Evolutionary conservation across 345 rosid species (phyloP).

Genomic region (Rhodamnia argentea): DNA sequence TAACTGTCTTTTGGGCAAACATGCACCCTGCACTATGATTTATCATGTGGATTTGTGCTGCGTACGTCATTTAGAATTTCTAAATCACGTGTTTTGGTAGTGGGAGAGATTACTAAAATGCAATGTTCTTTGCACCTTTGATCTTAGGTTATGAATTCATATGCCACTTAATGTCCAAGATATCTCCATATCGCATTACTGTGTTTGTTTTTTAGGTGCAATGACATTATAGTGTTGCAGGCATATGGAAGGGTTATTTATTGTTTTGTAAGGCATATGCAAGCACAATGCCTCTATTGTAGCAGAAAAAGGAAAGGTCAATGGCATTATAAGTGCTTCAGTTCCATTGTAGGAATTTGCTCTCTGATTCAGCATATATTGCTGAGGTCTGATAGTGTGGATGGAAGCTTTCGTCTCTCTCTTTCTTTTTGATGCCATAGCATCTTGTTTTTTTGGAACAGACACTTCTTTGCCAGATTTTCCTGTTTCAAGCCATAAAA

Average conservation of each 20-base stretch:
- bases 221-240: slow-evolving; percentile 1
- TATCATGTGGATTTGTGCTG: not conserved
- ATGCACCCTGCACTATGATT: not conserved
- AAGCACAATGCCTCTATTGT: not conserved
- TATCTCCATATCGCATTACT: not conserved
- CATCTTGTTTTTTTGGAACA: not conserved
- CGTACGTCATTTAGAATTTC: not conserved
- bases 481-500: not conserved
- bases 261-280: not conserved
- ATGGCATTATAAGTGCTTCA: not conserved
- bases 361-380: not conserved
- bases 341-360: not conserved
- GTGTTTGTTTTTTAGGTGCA: not conserved
- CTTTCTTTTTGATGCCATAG: not conserved
- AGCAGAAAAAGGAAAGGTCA: not conserved
- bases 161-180: not conserved
- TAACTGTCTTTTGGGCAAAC: not conserved
- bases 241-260: not conserved
- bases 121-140: not conserved
- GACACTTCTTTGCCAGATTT: not conserved
- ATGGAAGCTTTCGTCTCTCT: not conserved
- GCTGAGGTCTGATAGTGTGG: not conserved
- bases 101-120: not conserved
- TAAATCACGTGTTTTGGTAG: not conserved
- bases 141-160: not conserved